Base-by-base conservation (phyloP, 176 grass and related monocot species). In the Bothriochloa decipiens region DNA sequence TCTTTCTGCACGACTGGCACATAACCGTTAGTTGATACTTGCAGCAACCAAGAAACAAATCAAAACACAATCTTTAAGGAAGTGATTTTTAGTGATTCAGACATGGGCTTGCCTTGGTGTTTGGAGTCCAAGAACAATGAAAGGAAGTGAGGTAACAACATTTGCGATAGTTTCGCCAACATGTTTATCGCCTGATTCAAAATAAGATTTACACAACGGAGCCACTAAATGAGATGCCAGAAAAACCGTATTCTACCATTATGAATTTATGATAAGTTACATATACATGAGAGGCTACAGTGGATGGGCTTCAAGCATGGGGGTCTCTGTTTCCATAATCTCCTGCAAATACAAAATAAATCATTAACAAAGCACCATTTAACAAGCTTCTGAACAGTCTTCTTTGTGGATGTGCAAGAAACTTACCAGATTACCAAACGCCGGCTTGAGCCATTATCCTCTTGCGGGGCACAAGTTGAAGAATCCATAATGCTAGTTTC, bases 61-160 rank as follows among this genome's bases (percentile, higher is more conserved):
- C n/a, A 68, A 16, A 68, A 73, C 40, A 36, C 17, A 80, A 84
- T 16, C 3, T 39, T 79, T 47, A 74, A 27, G 15, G 8, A 18
- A 83, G 23, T 16, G 68, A 70, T 78, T 32, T 49, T 49, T 46
- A 42, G 28, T 72, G 29, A 29, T 76, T 66, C 29, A 79, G 46
- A 66, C 18, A 32, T 89, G 57, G 17, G 72, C 93, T 89, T 83
- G 91, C 96, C 96, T 86, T 83, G 91, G 91, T 75, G 84, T 79
- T 76, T 90, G 93, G 65, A 92, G 57, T 75, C 96, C 93, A 65
- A 98, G 91, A 92, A 90, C 62, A 76, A 98, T 87, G 83, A 95
- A 98, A 78, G 96, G 93, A 60, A 98, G 67, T 27, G 96, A 98
- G 22, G 96, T 95, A 68, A 98, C 58, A 65, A 98, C 96, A 83